Evolutionary conservation across 2,329 filamentous ascomycete genomes (phyloP), one percentile per base, ranked within the genome.

Genomic region (Didymella exigua): DNA sequence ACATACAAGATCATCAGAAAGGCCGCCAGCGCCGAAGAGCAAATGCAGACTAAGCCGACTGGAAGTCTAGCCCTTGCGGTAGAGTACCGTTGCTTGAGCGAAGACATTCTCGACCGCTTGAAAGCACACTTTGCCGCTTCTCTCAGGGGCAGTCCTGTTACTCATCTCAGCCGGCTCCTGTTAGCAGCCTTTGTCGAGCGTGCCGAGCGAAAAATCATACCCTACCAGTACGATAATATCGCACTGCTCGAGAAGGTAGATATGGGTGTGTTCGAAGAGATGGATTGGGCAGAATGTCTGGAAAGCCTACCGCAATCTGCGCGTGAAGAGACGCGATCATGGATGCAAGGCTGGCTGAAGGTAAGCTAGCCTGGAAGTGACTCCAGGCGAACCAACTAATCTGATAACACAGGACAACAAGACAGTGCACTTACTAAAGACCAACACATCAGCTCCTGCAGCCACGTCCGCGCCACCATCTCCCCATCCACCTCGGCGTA

Each of bases 1-100:
- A 78, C 93, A 0, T 96, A 96, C 77, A 91, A 88, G 68, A 89
- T 97, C 49, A 85, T 75, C 0, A 83, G 85, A 34, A 88, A 84
- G 54, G 50, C 63, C 0, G 65, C 63, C 0, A 63, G 71, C 0
- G 66, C 62, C 21, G 62, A 75, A 8, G 54, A 64, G 23, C 56
- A 59, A 31, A 56, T 61, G 46, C 47, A 68, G 50, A 64, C 60
- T 30, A 61, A 59, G 68, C 45, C 42, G 23, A 66, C 59, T 14
- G 69, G 45, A 9, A 75, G 71, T 41, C 69, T 93, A 72, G 84
- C 88, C 14, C 80, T 98, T 23, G 85, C 85, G 42, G 81, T 97
- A 4, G 79, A 87, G 53, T 97, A 96, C 72, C 87, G 85, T 26
- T 87, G 91, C 41, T 73, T 96, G 1, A 86, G 91, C 52, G 88